Conservation (phyloP, 1,284 basidiomycete species). For the Termitomyces sp. region DNA sequence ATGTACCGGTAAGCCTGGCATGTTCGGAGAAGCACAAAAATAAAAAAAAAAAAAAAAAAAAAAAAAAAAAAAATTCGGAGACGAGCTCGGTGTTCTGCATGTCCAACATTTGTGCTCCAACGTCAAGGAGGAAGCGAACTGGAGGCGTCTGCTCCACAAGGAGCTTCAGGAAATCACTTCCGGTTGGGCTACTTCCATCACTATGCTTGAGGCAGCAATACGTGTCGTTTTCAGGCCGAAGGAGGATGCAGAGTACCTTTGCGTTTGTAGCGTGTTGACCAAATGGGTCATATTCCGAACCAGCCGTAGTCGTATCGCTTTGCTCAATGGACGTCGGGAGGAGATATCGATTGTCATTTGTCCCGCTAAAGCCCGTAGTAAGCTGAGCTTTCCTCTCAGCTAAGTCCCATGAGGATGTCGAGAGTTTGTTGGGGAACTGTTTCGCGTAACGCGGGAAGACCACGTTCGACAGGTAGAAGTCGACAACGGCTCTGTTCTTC, state of each 20-base stretch:
- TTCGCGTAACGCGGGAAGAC: conserved; percentile 49
- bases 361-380: conserved; percentile 54
- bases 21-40: too few relatives aligned
- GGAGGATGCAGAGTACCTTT: conserved; percentile 39
- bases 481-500: conserved; percentile 35
- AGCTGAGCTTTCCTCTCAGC: conserved; percentile 32
- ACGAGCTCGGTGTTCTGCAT: conserved; percentile 40
- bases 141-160: conserved; percentile 30
- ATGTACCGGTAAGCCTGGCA: too few relatives aligned
- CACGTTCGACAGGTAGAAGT: conserved; percentile 45
- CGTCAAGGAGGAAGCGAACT: conserved; percentile 47
- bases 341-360: conserved; percentile 48
- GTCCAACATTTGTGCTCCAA: conserved; percentile 56
- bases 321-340: conserved; percentile 45
- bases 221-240: conserved; percentile 40
- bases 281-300: conserved; percentile 26
- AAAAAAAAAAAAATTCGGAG: too few relatives aligned
- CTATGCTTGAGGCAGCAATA: conserved; percentile 28
- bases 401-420: conserved; percentile 51
- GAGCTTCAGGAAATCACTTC: conserved; percentile 30
- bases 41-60: too few relatives aligned
- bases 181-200: conserved; percentile 23
- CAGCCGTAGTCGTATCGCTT: background rate
- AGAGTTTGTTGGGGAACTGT: conserved; percentile 43
- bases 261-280: conserved; percentile 47